Percentiles rank a stretch among this genome's conserved stretches.
Conservation (phyloP, 2,329 filamentous ascomycete species). For the Microsporum canis region DNA sequence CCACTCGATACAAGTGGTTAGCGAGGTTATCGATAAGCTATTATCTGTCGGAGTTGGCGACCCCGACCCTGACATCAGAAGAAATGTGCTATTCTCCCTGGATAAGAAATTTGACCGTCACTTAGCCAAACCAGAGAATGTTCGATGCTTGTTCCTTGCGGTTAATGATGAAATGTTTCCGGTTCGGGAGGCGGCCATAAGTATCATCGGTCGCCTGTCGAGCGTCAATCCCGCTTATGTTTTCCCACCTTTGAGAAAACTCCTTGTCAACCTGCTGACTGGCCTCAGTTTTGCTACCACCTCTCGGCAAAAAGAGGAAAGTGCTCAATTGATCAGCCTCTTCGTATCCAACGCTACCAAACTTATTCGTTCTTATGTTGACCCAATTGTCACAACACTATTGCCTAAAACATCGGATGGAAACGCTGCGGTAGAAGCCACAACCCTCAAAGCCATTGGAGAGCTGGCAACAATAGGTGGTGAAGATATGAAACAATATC, state of each 20-base stretch:
- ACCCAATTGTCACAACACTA: constrained; percentile 91
- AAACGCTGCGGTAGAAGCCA: constrained; percentile 80
- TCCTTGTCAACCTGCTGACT: constrained; percentile 88
- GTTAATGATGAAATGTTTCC: constrained; percentile 89
- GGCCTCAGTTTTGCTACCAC: constrained; percentile 95
- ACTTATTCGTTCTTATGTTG: constrained; percentile 90
- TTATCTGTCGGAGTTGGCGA: constrained; percentile 92
- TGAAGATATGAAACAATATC: constrained; percentile 84
- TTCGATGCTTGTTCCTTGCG: constrained; percentile 86
- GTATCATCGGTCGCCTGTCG: constrained; percentile 88
- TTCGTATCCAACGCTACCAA: constrained; percentile 87
- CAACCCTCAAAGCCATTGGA: constrained; percentile 88
- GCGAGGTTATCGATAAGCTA: constrained; percentile 94
- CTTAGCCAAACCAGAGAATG: constrained; percentile 94
- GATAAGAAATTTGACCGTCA: constrained; percentile 93
- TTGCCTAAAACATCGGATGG: constrained; percentile 74
- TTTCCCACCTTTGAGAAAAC: constrained; percentile 87
- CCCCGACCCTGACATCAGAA: constrained; percentile 74
- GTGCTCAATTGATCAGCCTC: constrained; percentile 80
- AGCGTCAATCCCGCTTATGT: constrained; percentile 92
- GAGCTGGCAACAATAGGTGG: constrained; percentile 90
- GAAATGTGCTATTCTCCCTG: constrained; percentile 76
- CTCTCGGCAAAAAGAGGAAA: constrained; percentile 89
- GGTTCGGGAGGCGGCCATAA: constrained; percentile 88
- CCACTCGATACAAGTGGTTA: constrained; percentile 91